A percentile compares a stretch with the other conserved stretches of the same genome.
Evolutionary conservation across 805 yeast genomes (phyloP).

Genomic region (Candida quercuum): DNA sequence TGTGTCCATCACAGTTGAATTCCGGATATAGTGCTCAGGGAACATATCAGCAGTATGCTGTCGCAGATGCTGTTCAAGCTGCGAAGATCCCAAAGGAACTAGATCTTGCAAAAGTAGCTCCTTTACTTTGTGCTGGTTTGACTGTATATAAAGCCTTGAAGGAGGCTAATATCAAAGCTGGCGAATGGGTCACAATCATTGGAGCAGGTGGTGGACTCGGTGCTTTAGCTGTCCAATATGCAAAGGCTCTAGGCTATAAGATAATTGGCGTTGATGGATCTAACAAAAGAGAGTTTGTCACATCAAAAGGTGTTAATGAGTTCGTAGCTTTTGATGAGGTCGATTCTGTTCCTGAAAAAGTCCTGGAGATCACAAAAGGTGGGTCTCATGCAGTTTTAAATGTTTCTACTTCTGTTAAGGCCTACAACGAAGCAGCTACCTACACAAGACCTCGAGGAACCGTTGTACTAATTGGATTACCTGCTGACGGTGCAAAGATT

Average conservation of each 20-base stretch:
- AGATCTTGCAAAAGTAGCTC: slow-evolving; percentile 67
- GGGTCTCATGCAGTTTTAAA: slow-evolving; percentile 67
- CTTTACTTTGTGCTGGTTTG: slow-evolving; percentile 82
- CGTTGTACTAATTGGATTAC: slow-evolving; percentile 63
- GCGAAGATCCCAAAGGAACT: slow-evolving; percentile 64
- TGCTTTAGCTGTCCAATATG: slow-evolving; percentile 63
- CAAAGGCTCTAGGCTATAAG: slow-evolving; percentile 64
- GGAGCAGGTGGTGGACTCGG: slow-evolving; percentile 80
- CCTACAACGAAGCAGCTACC: slow-evolving; percentile 50
- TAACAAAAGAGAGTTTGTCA: slow-evolving; percentile 45
- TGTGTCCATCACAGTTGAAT: slow-evolving; percentile 60
- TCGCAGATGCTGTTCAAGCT: slow-evolving; percentile 80
- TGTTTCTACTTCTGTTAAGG: slow-evolving; percentile 56
- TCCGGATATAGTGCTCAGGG: slow-evolving; percentile 87
- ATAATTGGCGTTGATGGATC: slow-evolving; percentile 62
- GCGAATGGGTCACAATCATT: slow-evolving; percentile 64
- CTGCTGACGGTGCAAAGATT: slow-evolving; percentile 63
- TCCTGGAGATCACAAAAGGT: slow-evolving; percentile 37
- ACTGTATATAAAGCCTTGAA: slow-evolving; percentile 84
- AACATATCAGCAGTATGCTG: slow-evolving; percentile 78
- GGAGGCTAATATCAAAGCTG: slow-evolving; percentile 58
- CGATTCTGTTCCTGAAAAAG: slow-evolving; percentile 36
- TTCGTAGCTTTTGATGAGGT: slow-evolving; percentile 49
- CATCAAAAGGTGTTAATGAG: slow-evolving; percentile 50
- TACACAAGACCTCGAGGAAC: slow-evolving; percentile 62